A percentile compares a stretch with the other conserved stretches of the same genome.
phyloP scores from a whole-genome alignment of 2,329 filamentous ascomycete genomes.

The Ilyonectria robusta region DNA sequence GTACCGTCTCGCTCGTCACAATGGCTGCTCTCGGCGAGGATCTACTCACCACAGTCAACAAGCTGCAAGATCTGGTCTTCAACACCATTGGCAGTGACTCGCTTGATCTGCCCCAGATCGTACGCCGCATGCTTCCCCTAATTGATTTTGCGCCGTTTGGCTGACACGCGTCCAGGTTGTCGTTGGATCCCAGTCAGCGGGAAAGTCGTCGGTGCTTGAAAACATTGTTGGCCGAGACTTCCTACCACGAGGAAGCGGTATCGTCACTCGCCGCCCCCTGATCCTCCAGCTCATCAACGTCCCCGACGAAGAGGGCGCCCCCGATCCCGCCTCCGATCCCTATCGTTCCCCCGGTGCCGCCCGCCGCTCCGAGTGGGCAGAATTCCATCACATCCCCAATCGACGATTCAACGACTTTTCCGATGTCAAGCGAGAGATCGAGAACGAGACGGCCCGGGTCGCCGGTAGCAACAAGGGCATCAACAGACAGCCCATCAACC shows the following conservation, averaged over 20 bases:
- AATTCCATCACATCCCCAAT: conserved; percentile 95
- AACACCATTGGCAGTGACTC: conserved; percentile 99
- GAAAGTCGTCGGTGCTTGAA: conserved; percentile 98
- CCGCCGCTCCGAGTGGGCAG: conserved; percentile 83
- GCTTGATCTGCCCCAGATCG: conserved; percentile 97
- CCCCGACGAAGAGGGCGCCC: conserved; percentile 78
- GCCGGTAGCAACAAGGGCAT: conserved; percentile 97
- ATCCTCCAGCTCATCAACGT: conserved; percentile 99
- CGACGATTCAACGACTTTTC: conserved; percentile 91
- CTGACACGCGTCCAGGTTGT: conserved; percentile 78
- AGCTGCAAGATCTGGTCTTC: conserved; percentile 98
- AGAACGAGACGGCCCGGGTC: conserved; percentile 95
- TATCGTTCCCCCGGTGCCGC: conserved; percentile 84
- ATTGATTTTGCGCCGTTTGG: conserved; percentile 30
- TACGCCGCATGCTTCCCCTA: conserved; percentile 63
- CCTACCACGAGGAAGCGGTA: conserved; percentile 94
- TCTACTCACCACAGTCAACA: conserved; percentile 95
- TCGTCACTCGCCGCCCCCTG: conserved; percentile 93
- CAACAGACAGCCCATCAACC: conserved; percentile 96
- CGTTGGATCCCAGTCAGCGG: conserved; percentile 97
- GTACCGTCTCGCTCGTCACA: conserved; percentile 45
- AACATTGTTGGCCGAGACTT: conserved; percentile 99
- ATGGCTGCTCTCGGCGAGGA: conserved; percentile 98
- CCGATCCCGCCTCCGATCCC: conserved; percentile 76
- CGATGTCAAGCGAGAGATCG: conserved; percentile 96